These are phyloP conservation scores for Skeletonema menzelii DNA, from an alignment of 108 stramenopile genomes.

Conservation along the genomic window DNA sequence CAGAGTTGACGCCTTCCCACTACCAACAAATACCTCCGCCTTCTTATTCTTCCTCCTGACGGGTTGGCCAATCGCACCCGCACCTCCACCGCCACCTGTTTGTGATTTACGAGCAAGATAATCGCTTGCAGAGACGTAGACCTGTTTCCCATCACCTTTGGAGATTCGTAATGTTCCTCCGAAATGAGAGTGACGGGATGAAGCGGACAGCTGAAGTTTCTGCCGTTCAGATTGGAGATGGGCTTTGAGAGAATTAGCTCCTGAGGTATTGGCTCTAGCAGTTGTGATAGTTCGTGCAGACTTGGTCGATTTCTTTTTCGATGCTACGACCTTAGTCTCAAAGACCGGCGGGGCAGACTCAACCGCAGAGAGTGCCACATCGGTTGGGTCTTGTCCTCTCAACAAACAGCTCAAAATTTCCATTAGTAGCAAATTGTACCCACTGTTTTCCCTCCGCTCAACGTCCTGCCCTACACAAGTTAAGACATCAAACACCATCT, in stretches of 20 bases:
- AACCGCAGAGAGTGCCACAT: constrained; percentile 33
- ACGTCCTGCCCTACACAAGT: constrained; percentile 76
- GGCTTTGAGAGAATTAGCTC: constrained; percentile 36
- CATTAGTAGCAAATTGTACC: constrained; percentile 87
- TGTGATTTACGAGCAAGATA: constrained; percentile 19
- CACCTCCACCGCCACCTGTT: constrained; percentile 1
- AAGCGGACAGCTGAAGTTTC: constrained; percentile 28
- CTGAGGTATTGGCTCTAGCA: constrained; percentile 10
- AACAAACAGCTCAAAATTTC: constrained; percentile 79
- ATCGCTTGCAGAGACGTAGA: constrained; percentile 49
- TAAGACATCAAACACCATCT: constrained; percentile 84
- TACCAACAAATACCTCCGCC: constrained; percentile 68
- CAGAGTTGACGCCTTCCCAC: constrained; percentile 45
- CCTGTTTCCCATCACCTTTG: constrained; percentile 46
- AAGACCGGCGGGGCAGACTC: constrained; percentile 8
- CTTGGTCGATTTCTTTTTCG: neutral
- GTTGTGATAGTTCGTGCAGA: constrained; percentile 16
- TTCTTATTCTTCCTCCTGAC: constrained; percentile 53
- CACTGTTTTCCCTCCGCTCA: constrained; percentile 74
- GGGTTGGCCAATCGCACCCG: constrained; percentile 9
- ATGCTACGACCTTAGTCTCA: constrained; percentile 10
- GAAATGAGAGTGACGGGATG: constrained; percentile 81
- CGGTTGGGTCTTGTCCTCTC: constrained; percentile 54
- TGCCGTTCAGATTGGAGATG: constrained; percentile 62
- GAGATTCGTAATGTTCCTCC: constrained; percentile 74